phyloP scores from a whole-genome alignment of 2,329 filamentous ascomycete species.

The Fusarium coicis region DNA sequence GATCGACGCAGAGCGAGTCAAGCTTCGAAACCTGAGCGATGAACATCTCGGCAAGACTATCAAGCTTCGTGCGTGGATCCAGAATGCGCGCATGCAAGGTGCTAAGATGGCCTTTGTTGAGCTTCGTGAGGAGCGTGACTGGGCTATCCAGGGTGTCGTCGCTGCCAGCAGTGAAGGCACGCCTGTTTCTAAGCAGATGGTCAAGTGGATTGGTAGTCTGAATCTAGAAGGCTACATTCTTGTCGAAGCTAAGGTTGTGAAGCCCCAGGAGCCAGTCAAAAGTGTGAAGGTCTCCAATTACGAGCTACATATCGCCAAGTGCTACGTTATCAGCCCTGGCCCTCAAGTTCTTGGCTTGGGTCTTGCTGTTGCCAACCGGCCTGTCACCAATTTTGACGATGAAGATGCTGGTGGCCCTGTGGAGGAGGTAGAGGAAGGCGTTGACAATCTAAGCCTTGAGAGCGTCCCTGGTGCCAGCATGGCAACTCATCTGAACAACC shows the following conservation, averaged over 20 bases:
- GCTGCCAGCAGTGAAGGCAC: conserved; percentile 73
- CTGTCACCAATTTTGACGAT: conserved; percentile 69
- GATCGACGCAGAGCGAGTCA: conserved; percentile 65
- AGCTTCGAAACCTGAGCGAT: conserved; percentile 73
- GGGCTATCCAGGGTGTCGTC: conserved; percentile 85
- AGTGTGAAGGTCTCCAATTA: conserved; percentile 82
- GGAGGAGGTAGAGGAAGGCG: conserved; percentile 57
- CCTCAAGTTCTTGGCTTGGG: conserved; percentile 68
- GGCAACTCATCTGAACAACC: conserved; percentile 88
- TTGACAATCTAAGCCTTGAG: conserved; percentile 54
- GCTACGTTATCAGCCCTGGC: conserved; percentile 78
- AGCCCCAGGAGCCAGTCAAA: conserved; percentile 87
- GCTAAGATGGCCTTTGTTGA: conserved; percentile 94
- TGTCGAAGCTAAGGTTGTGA: conserved; percentile 83
- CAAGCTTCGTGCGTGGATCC: conserved; percentile 81
- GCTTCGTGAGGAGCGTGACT: conserved; percentile 78
- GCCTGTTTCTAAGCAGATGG: conserved; percentile 84
- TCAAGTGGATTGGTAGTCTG: conserved; percentile 85
- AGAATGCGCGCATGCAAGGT: conserved; percentile 88
- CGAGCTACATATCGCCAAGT: conserved; percentile 89
- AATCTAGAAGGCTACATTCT: conserved; percentile 84
- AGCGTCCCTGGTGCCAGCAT: conserved; percentile 79
- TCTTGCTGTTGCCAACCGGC: conserved; percentile 64
- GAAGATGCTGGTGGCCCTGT: conserved; percentile 58
- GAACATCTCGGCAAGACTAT: conserved; percentile 76